Conservation (phyloP, 176 grass and related monocot species). For the Carex littledalei region DNA sequence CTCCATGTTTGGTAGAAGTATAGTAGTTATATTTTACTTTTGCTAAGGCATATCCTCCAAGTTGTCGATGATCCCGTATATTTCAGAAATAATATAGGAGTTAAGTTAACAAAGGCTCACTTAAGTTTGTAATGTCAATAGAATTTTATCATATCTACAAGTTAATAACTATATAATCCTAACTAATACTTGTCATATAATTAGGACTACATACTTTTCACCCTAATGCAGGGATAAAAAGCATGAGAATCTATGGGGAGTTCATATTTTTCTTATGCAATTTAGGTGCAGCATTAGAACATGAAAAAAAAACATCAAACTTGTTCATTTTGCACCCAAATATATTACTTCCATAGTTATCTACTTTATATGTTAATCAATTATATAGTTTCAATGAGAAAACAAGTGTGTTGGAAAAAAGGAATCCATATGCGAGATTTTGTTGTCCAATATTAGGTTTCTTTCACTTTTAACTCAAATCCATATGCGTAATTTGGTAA, state of each 20-base stretch:
- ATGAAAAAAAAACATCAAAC: background rate
- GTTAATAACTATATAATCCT: background rate
- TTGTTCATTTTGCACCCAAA: background rate
- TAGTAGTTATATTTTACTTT: no score
- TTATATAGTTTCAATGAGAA: background rate
- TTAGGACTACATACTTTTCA: background rate
- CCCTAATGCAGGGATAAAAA: background rate
- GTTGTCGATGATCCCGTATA: background rate
- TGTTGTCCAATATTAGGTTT: background rate
- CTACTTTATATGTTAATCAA: background rate
- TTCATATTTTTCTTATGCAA: background rate
- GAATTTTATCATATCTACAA: background rate
- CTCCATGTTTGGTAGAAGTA: background rate
- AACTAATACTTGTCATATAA: background rate
- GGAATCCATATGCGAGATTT: no score
- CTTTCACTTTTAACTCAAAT: background rate
- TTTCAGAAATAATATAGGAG: background rate
- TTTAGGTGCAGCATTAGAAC: background rate
- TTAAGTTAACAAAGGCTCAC: background rate
- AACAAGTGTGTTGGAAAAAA: no score
- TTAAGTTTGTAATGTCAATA: background rate
- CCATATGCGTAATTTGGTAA: no score
- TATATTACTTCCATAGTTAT: background rate
- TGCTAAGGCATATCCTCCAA: background rate
- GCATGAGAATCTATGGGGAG: background rate